A percentile compares a stretch with the other conserved stretches of the same genome.
These are phyloP conservation scores for Cymbopogon citratus DNA, from an alignment of 176 grass and related monocot species.

Conservation along the genomic window DNA sequence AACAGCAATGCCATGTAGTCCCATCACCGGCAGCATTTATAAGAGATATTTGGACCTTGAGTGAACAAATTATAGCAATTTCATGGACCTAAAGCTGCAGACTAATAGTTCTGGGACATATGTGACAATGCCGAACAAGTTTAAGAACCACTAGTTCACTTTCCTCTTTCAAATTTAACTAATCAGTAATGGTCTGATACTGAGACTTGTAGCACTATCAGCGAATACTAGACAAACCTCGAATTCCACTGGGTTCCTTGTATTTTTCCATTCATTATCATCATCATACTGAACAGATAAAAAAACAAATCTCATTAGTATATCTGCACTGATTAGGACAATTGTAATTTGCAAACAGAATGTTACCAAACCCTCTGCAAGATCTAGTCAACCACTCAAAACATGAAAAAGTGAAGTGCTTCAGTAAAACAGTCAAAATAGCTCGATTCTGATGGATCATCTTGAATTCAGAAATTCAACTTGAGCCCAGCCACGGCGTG, in stretches of 20 bases:
- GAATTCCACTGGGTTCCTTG: slow-evolving; percentile 40
- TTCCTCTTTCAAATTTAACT: slow-evolving; percentile 1
- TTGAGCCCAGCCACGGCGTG: not conserved
- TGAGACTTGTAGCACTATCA: not conserved
- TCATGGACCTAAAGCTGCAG: not conserved
- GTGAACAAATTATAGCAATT: not conserved
- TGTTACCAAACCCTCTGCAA: not conserved
- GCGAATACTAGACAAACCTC: slow-evolving; percentile 23
- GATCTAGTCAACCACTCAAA: not conserved
- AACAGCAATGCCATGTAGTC: not conserved
- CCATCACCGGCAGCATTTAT: not conserved
- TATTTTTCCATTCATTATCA: slow-evolving; percentile 21
- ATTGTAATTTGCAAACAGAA: no score
- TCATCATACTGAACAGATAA: slow-evolving; percentile 35
- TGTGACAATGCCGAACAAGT: not conserved
- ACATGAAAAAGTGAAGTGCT: not conserved
- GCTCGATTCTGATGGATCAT: no score
- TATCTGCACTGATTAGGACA: no score
- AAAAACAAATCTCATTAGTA: slow-evolving; percentile 9
- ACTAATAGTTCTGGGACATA: not conserved
- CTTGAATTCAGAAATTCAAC: not conserved
- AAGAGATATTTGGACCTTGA: no score
- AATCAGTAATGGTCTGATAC: not conserved
- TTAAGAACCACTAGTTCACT: not conserved
- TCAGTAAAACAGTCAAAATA: not conserved